Evolutionary conservation across 1,284 basidiomycete species (phyloP), one percentile per base, ranked within the genome.

Genomic region (Ganoderma lucidum): DNA sequence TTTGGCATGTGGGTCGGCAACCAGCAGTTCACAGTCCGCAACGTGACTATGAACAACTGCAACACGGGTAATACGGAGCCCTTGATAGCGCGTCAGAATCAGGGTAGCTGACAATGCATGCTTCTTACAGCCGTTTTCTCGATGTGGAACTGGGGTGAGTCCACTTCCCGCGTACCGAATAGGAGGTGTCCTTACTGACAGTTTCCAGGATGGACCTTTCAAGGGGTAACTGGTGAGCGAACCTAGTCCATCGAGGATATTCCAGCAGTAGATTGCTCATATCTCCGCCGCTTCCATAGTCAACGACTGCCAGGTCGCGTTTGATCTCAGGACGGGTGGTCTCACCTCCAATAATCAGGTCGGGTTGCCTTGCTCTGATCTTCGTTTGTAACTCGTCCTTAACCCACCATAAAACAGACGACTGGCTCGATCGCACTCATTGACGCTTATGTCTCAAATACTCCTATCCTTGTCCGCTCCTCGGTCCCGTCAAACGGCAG

Each of bases 21-120:
- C 75, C 90, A 92, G 78, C 90, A 92, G 88, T 76, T 87, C 72
- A 88, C 87, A 0, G 84, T 88, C 66, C 84, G 86, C 61, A 88
- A 88, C 73, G 79, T 88, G 62, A 86, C 85, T 1, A 78, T 91
- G 73, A 90, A 88, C 76, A 88, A 89, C 75, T 51, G 48, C n/a
- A 51, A 51, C 48, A 51, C 48, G n/a, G 48, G 48, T 51, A 51
- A 23, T 10, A 28, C 23, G 0, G n/a, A 51, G 19, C 28, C 10
- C 23, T 28, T 51, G 23, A 51, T 23, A 10, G n/a, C 10, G 10
- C 12, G 23, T 48, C 19, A 23, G 45, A 28, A 28, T 51, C n/a
- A 6, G 10, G 48, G 8, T 28, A 23, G 79, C 53, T 76, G 76
- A 84, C 35, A 59, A 67, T n/a, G 23, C 12, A 6, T 23, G n/a